Percentiles rank a stretch among this genome's conserved stretches.
These are phyloP conservation scores for Triglochin maritima DNA, from an alignment of 106 monocot genomes.

Conservation along the genomic window DNA sequence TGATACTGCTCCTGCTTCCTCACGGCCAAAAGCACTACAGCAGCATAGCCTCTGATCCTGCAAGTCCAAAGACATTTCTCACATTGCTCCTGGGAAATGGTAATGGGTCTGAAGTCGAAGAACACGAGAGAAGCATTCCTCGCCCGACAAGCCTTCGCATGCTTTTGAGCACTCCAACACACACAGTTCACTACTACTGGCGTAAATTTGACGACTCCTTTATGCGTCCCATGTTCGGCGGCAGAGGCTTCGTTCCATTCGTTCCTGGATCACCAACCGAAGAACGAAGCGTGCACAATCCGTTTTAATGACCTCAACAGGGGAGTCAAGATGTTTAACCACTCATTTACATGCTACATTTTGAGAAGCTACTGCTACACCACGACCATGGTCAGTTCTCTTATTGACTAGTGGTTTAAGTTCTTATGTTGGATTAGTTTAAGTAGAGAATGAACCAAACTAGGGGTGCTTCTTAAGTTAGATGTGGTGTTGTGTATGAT, in stretches of 20 bases:
- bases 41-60: constrained; percentile 38
- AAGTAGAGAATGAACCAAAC: too few species aligned
- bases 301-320: too few species aligned
- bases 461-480: too few species aligned
- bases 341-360: too few species aligned
- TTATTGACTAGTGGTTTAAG: too few species aligned
- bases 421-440: too few species aligned
- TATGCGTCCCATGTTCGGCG: constrained; percentile 90
- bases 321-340: too few species aligned
- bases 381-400: too few species aligned
- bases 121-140: constrained; percentile 4
- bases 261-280: constrained; percentile 65
- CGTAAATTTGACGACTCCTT: constrained; percentile 76
- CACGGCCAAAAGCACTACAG: background rate
- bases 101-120: constrained; percentile 41
- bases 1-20: constrained; percentile 42
- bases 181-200: constrained; percentile 87
- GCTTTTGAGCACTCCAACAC: constrained; percentile 63
- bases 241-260: constrained; percentile 69
- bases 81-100: constrained; percentile 37
- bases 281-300: constrained; percentile 30
- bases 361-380: too few species aligned
- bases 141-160: constrained; percentile 68
- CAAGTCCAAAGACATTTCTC: constrained; percentile 47
- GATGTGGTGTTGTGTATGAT: too few species aligned